phyloP scores from a whole-genome alignment of 768 basidiomycete genomes.

The Agaricus sinodeliciosus region DNA sequence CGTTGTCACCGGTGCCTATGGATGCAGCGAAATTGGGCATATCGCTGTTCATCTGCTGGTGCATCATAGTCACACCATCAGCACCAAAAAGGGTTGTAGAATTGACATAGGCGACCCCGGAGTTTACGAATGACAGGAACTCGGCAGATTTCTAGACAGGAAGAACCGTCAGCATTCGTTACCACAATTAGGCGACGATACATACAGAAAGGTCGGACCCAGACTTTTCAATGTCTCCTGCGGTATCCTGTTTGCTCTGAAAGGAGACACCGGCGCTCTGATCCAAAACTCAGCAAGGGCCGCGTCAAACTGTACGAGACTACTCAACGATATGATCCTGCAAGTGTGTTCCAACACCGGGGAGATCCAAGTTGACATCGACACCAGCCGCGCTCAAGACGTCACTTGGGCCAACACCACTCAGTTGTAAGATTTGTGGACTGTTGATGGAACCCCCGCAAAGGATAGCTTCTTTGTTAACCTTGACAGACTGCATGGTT shows the following conservation, averaged over 20 bases:
- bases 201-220: constrained; percentile 23
- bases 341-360: constrained; percentile 57
- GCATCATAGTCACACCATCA: constrained; percentile 13
- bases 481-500: constrained; percentile 35
- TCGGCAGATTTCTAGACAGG: constrained; percentile 21
- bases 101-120: constrained; percentile 58
- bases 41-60: constrained; percentile 7
- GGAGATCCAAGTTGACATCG: constrained; percentile 36
- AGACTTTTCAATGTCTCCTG: constrained; percentile 21
- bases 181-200: not conserved
- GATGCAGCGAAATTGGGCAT: constrained; percentile 7
- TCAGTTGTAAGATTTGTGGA: constrained; percentile 48
- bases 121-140: constrained; percentile 58
- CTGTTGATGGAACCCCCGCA: constrained; percentile 45
- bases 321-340: constrained; percentile 37
- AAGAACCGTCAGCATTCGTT: not conserved
- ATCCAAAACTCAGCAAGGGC: not conserved
- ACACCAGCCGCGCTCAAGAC: constrained; percentile 42
- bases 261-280: constrained; percentile 20
- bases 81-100: constrained; percentile 38
- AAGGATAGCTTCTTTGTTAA: constrained; percentile 55
- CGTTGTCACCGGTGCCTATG: constrained; percentile 21
- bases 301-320: not conserved
- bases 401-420: constrained; percentile 53
- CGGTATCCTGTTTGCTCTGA: constrained; percentile 19